phyloP scores from a whole-genome alignment of 2,329 filamentous ascomycete genomes.

The Podosphaera fusca region DNA sequence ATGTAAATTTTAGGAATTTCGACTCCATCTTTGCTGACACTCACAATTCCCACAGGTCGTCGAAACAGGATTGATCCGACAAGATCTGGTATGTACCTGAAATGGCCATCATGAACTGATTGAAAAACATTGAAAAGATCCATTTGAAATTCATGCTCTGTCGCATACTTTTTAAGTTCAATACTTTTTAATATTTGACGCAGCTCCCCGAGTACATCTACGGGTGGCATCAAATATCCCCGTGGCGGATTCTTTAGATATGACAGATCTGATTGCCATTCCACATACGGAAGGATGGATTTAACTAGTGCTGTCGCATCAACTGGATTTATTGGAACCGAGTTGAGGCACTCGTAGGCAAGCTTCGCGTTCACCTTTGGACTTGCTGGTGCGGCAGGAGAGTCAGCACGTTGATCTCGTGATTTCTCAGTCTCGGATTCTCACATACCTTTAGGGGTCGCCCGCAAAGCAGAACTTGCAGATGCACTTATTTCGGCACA shows the following conservation, averaged over 20 bases:
- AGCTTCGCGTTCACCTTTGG: slow-evolving; percentile 8
- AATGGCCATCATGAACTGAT: slow-evolving; percentile 40
- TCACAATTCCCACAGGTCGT: slow-evolving; percentile 28
- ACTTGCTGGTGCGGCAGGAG: slow-evolving; percentile 2
- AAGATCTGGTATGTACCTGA: slow-evolving; percentile 28
- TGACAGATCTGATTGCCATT: slow-evolving; percentile 10
- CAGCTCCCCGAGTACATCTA: slow-evolving; percentile 17
- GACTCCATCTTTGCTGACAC: slow-evolving; percentile 33
- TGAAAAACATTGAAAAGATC: slow-evolving; percentile 29
- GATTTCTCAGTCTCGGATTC: background rate
- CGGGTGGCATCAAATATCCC: slow-evolving; percentile 23
- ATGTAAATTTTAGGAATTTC: slow-evolving; percentile 32
- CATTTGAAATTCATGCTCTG: slow-evolving; percentile 30
- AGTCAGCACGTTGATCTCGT: background rate
- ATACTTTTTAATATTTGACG: slow-evolving; percentile 15
- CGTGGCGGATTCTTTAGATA: slow-evolving; percentile 27
- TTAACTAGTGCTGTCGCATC: slow-evolving; percentile 8
- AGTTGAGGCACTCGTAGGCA: slow-evolving; percentile 12
- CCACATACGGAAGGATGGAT: slow-evolving; percentile 10
- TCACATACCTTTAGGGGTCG: background rate
- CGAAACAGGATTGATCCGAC: slow-evolving; percentile 26
- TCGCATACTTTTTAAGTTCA: slow-evolving; percentile 5
- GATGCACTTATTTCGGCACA: slow-evolving; percentile 5
- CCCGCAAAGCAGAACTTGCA: slow-evolving; percentile 1
- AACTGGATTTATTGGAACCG: slow-evolving; percentile 8